Evolutionary conservation across 495 filamentous ascomycete species (phyloP), one percentile per base, ranked within the genome.

Genomic region (Elaphomyces granulatus): DNA sequence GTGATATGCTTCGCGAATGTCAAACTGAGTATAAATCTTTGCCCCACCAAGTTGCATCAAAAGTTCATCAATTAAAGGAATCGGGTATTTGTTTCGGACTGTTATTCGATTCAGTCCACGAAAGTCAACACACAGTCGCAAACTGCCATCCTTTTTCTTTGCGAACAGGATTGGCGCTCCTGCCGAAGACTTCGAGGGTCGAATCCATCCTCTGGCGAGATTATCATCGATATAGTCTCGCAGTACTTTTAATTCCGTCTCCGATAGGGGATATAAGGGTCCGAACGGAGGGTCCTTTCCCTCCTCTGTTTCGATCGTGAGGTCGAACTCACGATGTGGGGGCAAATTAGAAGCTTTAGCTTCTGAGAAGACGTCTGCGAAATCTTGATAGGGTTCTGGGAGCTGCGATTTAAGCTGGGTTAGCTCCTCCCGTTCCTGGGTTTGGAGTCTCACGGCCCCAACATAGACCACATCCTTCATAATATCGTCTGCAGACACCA

Each of bases 61-160:
- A 28, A 28, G 6, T 6, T 28, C 23, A 12, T 28, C 23, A 28
- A 28, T 28, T 12, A 28, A 28, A 12, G 23, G 23, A 6, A 28
- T 6, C 12, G 23, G 12, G 23, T 28, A 28, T 6, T 33, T 34
- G 26, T 50, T 46, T 20, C 46, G 45, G 19, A 44, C 30, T 2
- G 44, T 44, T 2, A 46, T 21, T 7, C 37, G 32, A 36, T 52
- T 57, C 14, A 50, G 19, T 12, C 40, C 36, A 15, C 47, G 9
- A 32, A 43, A 50, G 21, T 51, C 33, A 17, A 20, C 17, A 34
- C 32, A 45, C 14, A 45, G 19, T 4, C 26, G 26, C 7, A 45
- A 17, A 14, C 15, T 18, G 1, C 43, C n/a, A 18, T 33, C 20
- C 18, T 15, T 17, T 21, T 45, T 45, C 18, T 28, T 28, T 19